phyloP scores from a whole-genome alignment of 495 filamentous ascomycete species.

The Aspergillus kassunensis region DNA sequence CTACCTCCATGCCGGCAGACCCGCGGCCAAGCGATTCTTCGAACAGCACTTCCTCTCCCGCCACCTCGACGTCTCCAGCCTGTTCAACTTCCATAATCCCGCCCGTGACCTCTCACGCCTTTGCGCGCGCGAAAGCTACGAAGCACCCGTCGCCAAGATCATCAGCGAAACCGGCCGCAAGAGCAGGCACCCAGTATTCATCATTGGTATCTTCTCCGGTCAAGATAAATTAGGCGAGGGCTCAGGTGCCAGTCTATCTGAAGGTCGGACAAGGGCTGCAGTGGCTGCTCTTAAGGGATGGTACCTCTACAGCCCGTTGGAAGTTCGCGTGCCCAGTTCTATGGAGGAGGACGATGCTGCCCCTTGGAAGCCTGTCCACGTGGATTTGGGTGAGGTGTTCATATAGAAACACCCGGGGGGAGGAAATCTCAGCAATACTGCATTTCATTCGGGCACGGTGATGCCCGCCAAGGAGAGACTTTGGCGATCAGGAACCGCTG shows the following conservation, averaged over 20 bases:
- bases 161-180: conserved; percentile 82
- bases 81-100: conserved; percentile 82
- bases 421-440: no score
- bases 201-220: conserved; percentile 92
- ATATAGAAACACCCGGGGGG: conserved; percentile 43
- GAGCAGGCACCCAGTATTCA: conserved; percentile 80
- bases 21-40: conserved; percentile 74
- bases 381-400: conserved; percentile 89
- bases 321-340: conserved; percentile 73
- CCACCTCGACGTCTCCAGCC: conserved; percentile 63
- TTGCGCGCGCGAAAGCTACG: conserved; percentile 85
- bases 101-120: conserved; percentile 73
- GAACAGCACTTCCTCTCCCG: conserved; percentile 76
- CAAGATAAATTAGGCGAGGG: conserved; percentile 87
- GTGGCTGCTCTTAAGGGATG: conserved; percentile 83
- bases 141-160: conserved; percentile 78
- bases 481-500: conserved; percentile 4
- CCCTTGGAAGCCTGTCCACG: conserved; percentile 74
- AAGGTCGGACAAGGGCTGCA: conserved; percentile 73
- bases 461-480: background rate
- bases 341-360: conserved; percentile 61
- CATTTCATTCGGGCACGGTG: no score
- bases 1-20: conserved; percentile 71
- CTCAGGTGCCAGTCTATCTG: conserved; percentile 65
- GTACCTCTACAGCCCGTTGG: conserved; percentile 86